Evolutionary conservation across 2,329 filamentous ascomycete genomes (phyloP), one percentile per base, ranked within the genome.

Genomic region (Blumeriella jaapii): DNA sequence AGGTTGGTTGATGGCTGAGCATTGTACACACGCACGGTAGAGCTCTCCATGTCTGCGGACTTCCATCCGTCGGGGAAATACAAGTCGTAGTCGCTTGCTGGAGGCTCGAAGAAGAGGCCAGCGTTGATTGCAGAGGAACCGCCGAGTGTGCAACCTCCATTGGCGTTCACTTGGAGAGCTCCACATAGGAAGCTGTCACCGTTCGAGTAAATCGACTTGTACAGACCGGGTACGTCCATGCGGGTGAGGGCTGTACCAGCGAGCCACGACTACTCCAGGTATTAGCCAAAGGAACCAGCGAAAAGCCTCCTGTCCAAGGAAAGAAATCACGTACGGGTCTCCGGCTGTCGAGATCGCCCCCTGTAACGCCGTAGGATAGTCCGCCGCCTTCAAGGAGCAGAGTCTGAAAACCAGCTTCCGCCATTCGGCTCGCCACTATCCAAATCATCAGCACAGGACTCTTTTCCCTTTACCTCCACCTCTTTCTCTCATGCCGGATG

Each of bases 41-140:
- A 71, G 15, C 60, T 53, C 40, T 61, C 59, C 53, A 84, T 68
- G 46, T 84, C 77, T 5, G 59, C 53, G 12, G 72, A 65, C 56
- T 79, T 75, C 81, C 81, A 86, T 18, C 79, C 80, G 2, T 60
- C 45, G 1, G 81, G 81, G 61, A 82, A 86, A 55, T 80, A 79
- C 53, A 70, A 66, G 53, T 85, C 75, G 63, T 79, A 85, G 53
- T 85, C 81, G 6, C 61, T 54, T 4, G 69, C 63, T 41, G 76
- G 70, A 0, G 80, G 69, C 60, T 71, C 74, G 67, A 74, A 79
- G 69, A 74, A 82, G 20, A 82, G 63, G 28, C 74, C 76, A 32
- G 78, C 71, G 46, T 82, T 83, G 50, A 82, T 44, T 6, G 53
- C 52, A 13, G 53, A 52, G 22, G 52, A 51, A 36, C 78, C 79